Base-by-base conservation (phyloP, 768 basidiomycete genomes). In the Psilocybe subaeruginosa region DNA sequence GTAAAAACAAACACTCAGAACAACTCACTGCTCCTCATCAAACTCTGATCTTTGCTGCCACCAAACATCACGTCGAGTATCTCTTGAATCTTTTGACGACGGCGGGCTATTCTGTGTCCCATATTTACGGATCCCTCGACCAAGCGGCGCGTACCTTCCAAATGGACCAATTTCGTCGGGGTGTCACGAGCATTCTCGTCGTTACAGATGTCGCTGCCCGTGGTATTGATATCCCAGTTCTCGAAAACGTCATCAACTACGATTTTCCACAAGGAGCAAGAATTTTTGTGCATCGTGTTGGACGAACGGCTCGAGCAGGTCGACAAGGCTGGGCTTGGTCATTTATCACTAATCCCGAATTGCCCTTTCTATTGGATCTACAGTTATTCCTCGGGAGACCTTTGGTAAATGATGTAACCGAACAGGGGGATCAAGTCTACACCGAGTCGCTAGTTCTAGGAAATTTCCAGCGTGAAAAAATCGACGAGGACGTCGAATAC, bases 1-100 rank as follows among this genome's bases (percentile, higher is more conserved):
- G 75, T 19, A 86, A 88, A 72, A 72, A 71, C 57, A 91, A 87
- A 69, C 79, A 72, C 54, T 76, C 77, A 55, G 78, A 78, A 47
- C 83, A 81, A 63, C 70, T 76, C 43, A 85, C 85, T 6, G 87
- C 87, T 2, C 87, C 93, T 23, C 90, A 95, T 72, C 97, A 99
- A 74, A 95, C 95, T 0, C 86, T 99, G 52, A 84, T 99, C 7
- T 99, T 99, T 69, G 89, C 90, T 2, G 94, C 97, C 5, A 99
- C 97, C 17, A 99, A 99, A 74, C 97, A 99, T 70, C 97, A 99
- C 67, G 95, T 99, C 69, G 97, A 99, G 74, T 99, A 97, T 73
- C 82, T 99, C 48, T 82, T 86, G 2, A 84, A 83, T 46, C 80
- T 99, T 4, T 82, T 99, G 56, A 81, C 81, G 3, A 82, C 90